Conservation (phyloP, 345 rosid genomes). For the Excoecaria agallocha region DNA sequence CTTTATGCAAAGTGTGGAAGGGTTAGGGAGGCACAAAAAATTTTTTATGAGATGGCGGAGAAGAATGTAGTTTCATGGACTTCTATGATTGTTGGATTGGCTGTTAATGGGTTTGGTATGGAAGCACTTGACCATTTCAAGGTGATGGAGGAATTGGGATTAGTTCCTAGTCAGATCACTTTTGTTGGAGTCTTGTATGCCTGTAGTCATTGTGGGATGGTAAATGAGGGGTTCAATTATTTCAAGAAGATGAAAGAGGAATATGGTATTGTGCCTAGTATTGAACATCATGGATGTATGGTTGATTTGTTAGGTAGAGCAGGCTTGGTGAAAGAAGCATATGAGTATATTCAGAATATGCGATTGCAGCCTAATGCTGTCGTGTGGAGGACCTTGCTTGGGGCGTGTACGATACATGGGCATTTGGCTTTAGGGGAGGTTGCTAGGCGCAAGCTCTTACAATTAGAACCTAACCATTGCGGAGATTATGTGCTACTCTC, state of each 20-base stretch:
- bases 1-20: conserved; percentile 72
- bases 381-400: conserved; percentile 75
- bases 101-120: conserved; percentile 75
- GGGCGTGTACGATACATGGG: conserved; percentile 68
- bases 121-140: conserved; percentile 66
- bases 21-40: conserved; percentile 46
- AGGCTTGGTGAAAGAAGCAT: conserved; percentile 65
- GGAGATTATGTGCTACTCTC: conserved; percentile 85
- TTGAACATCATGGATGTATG: conserved; percentile 87
- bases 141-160: conserved; percentile 47
- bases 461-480: conserved; percentile 66
- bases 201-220: conserved; percentile 91
- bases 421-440: conserved; percentile 55
- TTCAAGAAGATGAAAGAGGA: conserved; percentile 62
- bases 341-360: conserved; percentile 51
- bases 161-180: conserved; percentile 61
- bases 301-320: conserved; percentile 85
- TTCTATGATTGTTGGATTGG: conserved; percentile 71
- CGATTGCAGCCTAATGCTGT: conserved; percentile 66
- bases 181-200: conserved; percentile 80
- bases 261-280: conserved; percentile 59
- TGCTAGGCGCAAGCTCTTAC: conserved; percentile 47
- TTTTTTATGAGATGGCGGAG: conserved; percentile 55
- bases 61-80: conserved; percentile 81
- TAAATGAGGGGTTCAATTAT: conserved; percentile 64